Percentiles rank a stretch among this genome's conserved stretches.
phyloP scores from a whole-genome alignment of 768 basidiomycete genomes.

The Suillus subaureus region DNA sequence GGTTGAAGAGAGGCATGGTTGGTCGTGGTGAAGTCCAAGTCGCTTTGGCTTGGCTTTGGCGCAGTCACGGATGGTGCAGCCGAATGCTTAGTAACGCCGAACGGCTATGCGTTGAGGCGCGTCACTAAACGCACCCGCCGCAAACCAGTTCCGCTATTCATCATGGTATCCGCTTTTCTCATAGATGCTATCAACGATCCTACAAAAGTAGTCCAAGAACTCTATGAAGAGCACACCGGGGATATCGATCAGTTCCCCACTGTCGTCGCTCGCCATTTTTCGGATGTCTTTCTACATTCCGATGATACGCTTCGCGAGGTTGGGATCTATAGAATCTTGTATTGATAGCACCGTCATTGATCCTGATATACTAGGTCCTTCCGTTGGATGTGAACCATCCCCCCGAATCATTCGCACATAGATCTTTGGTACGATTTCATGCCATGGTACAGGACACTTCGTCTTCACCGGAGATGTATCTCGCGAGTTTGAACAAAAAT shows the following conservation, averaged over 20 bases:
- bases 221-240: constrained; percentile 39
- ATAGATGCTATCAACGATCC: constrained; percentile 55
- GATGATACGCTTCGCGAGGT: constrained; percentile 46
- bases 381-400: constrained; percentile 48
- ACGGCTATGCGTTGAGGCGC: background rate
- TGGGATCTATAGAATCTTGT: background rate
- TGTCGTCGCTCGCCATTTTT: constrained; percentile 50
- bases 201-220: constrained; percentile 45
- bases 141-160: background rate
- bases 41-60: constrained; percentile 3
- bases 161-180: constrained; percentile 56
- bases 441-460: constrained; percentile 87
- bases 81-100: constrained; percentile 7
- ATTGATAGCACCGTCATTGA: background rate
- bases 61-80: constrained; percentile 6
- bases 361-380: constrained; percentile 51
- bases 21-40: constrained; percentile 20
- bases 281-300: constrained; percentile 40
- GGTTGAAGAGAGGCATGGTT: constrained; percentile 63
- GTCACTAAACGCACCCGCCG: constrained; percentile 4
- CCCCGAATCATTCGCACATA: constrained; percentile 48
- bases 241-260: constrained; percentile 38
- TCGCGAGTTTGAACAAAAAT: constrained; percentile 45
- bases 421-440: constrained; percentile 70
- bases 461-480: constrained; percentile 70